Conservation (phyloP, 2,329 filamentous ascomycete genomes). For the Colletotrichum agaves region DNA sequence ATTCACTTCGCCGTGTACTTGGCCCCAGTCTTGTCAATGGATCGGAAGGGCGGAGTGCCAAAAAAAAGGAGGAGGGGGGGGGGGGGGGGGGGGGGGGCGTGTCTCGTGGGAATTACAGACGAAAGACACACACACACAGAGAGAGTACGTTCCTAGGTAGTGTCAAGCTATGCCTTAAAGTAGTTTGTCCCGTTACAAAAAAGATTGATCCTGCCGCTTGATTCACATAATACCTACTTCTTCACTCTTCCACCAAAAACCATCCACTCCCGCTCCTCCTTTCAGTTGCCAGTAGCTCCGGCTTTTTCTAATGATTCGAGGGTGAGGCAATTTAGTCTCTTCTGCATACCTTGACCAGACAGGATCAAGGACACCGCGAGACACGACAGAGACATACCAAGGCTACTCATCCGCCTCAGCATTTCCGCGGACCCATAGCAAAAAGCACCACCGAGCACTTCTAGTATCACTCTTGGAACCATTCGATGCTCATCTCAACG, state of each 20-base stretch:
- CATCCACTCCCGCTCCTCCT: slow-evolving; percentile 27
- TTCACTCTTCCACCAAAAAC: slow-evolving; percentile 15
- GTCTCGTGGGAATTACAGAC: slow-evolving; percentile 35
- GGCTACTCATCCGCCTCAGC: slow-evolving; percentile 22
- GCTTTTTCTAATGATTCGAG: slow-evolving; percentile 28
- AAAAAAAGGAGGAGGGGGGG: slow-evolving; percentile 15
- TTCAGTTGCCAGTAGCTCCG: slow-evolving; percentile 34
- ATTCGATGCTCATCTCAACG: slow-evolving; percentile 38
- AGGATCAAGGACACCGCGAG: slow-evolving; percentile 21
- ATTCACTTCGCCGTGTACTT: slow-evolving; percentile 7
- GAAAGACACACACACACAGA: slow-evolving; percentile 36
- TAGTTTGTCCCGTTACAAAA: slow-evolving; percentile 15
- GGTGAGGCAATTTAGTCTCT: slow-evolving; percentile 16
- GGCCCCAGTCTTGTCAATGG: slow-evolving; percentile 31
- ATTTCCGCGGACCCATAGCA: slow-evolving; percentile 20
- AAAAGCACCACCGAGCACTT: background rate
- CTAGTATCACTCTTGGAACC: slow-evolving; percentile 27
- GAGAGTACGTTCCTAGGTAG: slow-evolving; percentile 20
- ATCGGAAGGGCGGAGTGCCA: slow-evolving; percentile 20
- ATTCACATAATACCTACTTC: slow-evolving; percentile 33
- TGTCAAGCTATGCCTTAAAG: slow-evolving; percentile 13
- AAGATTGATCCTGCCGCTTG: slow-evolving; percentile 27
- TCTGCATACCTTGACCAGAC: slow-evolving; percentile 8
- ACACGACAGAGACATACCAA: slow-evolving; percentile 16
- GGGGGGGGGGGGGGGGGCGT: slow-evolving; percentile 30